Evolutionary conservation across 2,329 filamentous ascomycete species (phyloP).

Genomic region (Clonostachys rosea): DNA sequence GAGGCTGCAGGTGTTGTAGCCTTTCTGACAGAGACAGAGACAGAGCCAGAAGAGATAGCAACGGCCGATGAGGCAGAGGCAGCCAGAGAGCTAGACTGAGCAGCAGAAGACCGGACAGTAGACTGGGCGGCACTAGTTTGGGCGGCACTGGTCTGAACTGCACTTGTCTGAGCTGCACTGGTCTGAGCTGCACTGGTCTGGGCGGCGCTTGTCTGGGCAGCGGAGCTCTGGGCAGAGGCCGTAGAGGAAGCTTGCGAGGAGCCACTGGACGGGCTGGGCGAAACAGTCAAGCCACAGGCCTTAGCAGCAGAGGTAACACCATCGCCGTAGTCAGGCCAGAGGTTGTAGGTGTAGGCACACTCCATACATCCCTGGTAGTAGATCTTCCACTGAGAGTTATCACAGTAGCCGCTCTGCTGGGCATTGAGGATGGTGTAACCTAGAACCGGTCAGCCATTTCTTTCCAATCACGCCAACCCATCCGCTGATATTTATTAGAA

Average conservation of each 20-base stretch:
- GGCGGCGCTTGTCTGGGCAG: background rate
- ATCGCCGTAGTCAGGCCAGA: slow-evolving; percentile 38
- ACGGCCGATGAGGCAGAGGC: no score
- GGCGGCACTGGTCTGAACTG: background rate
- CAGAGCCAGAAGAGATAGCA: no score
- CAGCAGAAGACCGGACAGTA: no score
- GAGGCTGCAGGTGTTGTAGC: no score
- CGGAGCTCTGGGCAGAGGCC: background rate
- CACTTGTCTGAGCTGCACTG: background rate
- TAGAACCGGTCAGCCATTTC: slow-evolving; percentile 2
- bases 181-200: background rate
- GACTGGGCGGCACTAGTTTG: no score
- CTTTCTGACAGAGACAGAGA: no score
- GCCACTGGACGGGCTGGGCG: slow-evolving; percentile 9
- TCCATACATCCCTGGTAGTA: slow-evolving; percentile 37
- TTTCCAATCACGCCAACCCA: no score
- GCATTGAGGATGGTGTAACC: slow-evolving; percentile 20
- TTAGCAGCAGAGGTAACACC: slow-evolving; percentile 28
- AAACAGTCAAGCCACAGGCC: slow-evolving; percentile 23
- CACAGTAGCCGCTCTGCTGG: slow-evolving; percentile 17
- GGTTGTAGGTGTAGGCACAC: slow-evolving; percentile 33
- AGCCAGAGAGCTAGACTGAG: no score
- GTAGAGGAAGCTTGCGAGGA: no score
- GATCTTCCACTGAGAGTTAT: slow-evolving; percentile 27
- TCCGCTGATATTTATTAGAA: no score